phyloP scores from a whole-genome alignment of 805 yeast genomes.

The Lipomyces oligophaga region DNA sequence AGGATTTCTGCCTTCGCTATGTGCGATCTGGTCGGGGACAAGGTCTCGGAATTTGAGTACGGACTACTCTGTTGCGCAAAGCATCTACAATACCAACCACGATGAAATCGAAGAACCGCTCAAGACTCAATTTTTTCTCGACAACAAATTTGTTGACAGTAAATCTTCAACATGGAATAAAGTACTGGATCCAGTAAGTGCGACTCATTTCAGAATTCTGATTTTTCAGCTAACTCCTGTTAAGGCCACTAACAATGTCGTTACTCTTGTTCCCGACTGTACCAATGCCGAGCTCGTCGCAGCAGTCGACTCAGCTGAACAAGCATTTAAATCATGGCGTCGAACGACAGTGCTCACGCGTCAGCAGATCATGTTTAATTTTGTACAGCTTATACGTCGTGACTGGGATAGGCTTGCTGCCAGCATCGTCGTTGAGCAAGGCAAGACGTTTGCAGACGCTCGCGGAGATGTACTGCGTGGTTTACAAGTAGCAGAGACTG shows the following conservation, averaged over 20 bases:
- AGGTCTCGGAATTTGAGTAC: too few relatives aligned
- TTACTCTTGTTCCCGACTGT: conserved; percentile 67
- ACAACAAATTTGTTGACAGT: conserved; percentile 51
- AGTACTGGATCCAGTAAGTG: conserved; percentile 58
- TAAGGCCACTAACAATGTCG: conserved; percentile 60
- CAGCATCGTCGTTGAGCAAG: conserved; percentile 65
- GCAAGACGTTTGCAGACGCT: conserved; percentile 72
- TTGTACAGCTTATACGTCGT: conserved; percentile 57
- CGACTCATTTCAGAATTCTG: background rate
- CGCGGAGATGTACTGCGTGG: conserved; percentile 73
- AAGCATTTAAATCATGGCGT: conserved; percentile 59
- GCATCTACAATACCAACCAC: conserved; percentile 15
- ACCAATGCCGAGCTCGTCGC: conserved; percentile 61
- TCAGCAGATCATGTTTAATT: conserved; percentile 64
- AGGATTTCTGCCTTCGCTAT: too few relatives aligned
- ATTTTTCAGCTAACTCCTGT: background rate
- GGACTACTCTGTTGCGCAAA: too few relatives aligned
- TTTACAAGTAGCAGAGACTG: conserved; percentile 73
- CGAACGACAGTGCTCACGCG: conserved; percentile 48
- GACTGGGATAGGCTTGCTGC: conserved; percentile 69
- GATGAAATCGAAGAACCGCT: conserved; percentile 30
- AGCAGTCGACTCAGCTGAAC: conserved; percentile 62
- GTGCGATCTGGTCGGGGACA: too few relatives aligned
- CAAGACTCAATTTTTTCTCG: conserved; percentile 40
- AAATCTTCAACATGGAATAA: conserved; percentile 59